These are phyloP conservation scores for Pleurozium schreberi DNA, from an alignment of 225 moss, liverwort and hornwort genomes.

Conservation along the genomic window DNA sequence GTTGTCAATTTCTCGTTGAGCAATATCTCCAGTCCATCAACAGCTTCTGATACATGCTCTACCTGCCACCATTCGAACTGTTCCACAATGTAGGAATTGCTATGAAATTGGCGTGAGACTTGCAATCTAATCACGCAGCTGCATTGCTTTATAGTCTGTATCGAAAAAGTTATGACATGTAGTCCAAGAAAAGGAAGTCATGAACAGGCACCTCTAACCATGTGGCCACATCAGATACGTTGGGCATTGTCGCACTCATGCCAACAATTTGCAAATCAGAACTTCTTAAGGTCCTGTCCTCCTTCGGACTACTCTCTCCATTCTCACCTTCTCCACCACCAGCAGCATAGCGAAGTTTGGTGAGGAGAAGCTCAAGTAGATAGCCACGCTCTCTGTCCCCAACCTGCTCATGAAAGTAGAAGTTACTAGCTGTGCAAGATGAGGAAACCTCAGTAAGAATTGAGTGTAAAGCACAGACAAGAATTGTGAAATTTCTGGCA, in stretches of 20 bases:
- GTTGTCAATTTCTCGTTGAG: neutral
- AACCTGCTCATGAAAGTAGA: slow-evolving; percentile 40
- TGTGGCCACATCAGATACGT: slow-evolving; percentile 69
- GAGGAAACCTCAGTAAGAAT: neutral
- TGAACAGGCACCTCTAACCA: slow-evolving; percentile 70
- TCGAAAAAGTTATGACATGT: neutral
- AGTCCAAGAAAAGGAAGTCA: neutral
- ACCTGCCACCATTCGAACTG: neutral
- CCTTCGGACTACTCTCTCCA: slow-evolving; percentile 22
- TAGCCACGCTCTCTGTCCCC: slow-evolving; percentile 95
- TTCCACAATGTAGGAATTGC: neutral
- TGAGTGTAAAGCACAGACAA: neutral
- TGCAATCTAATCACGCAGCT: neutral
- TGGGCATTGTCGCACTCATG: slow-evolving; percentile 98
- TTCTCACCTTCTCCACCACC: slow-evolving; percentile 58
- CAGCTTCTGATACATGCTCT: neutral
- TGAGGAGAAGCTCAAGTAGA: slow-evolving; percentile 88
- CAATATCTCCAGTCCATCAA: neutral
- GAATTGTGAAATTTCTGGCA: neutral
- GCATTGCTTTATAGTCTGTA: neutral
- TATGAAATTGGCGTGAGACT: neutral
- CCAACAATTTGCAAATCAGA: slow-evolving; percentile 79
- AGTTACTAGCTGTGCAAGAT: neutral
- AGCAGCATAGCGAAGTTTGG: slow-evolving; percentile 85
- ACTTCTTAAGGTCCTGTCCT: slow-evolving; percentile 30